phyloP scores from a whole-genome alignment of 495 filamentous ascomycete species.

The Trichoderma parareesei region DNA sequence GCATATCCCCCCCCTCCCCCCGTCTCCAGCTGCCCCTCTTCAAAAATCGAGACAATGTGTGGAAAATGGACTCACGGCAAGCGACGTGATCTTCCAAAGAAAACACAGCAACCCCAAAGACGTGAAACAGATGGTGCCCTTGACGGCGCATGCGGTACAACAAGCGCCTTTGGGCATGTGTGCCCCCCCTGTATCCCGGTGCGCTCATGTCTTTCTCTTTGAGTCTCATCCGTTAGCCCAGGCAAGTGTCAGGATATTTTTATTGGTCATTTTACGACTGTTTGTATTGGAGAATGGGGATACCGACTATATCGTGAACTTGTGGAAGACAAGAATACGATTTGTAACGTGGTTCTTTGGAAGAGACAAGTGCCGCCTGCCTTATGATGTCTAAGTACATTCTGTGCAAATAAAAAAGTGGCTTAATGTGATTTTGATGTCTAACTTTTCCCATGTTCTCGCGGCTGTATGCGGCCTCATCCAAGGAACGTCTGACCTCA shows the following conservation, averaged over 20 bases:
- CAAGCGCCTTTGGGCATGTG: background rate
- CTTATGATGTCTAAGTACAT: too few relatives aligned
- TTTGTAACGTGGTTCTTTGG: too few relatives aligned
- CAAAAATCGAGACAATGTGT: background rate
- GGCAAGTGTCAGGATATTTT: background rate
- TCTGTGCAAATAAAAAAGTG: too few relatives aligned
- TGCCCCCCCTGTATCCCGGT: background rate
- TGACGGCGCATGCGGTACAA: constrained; percentile 3
- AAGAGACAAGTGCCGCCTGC: too few relatives aligned
- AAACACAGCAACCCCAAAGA: constrained; percentile 5
- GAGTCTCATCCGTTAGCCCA: background rate
- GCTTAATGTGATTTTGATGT: background rate
- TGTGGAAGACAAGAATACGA: too few relatives aligned
- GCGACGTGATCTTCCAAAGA: constrained; percentile 9
- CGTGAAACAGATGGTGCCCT: constrained; percentile 5
- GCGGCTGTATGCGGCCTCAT: too few relatives aligned
- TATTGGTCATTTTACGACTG: background rate
- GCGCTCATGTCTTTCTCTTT: background rate
- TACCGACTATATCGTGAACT: too few relatives aligned
- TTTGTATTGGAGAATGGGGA: background rate
- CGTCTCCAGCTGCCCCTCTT: background rate
- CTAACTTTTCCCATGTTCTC: background rate
- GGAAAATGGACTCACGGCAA: background rate
- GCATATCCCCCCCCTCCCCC: background rate
- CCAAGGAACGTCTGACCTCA: too few relatives aligned